Evolutionary conservation across 306 rosid genomes (phyloP), one percentile per base, ranked within the genome.

Genomic region (apple (Malus domestica)): DNA sequence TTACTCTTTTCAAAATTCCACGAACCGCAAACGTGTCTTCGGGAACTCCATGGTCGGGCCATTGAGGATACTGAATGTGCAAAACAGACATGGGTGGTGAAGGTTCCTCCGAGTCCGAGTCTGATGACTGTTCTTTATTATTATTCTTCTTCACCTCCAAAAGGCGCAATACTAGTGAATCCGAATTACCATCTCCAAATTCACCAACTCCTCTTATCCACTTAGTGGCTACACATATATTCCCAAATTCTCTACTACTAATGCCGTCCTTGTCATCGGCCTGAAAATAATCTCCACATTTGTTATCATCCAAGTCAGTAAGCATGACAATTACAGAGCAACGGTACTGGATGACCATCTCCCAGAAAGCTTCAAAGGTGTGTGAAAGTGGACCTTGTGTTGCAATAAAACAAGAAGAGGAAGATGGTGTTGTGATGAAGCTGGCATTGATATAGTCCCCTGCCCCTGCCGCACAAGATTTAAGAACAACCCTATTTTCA

Each of bases 1-100:
- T 73, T 79, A 42, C 45, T 42, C 96, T 85, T 87, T 81, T 92
- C 75, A 90, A 83, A 67, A 92, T 87, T 82, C 87, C 89, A 74
- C 93, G 97, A 58, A 89, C 96, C 68, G 90, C 85, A 74, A 33
- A 35, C 15, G 97, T 92, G 83, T 90, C 90, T 13, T 44, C 42
- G 2, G 97, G 99, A 84, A 90, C 99, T 78, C 98, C 98, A 80
- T 92, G 97, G 76, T 95, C 97, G 14, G 96, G 96, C 97, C 96
- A 92, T 76, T 92, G 93, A 33, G 96, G 93, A 86, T 95, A 90
- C 76, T 90, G 97, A 84, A 95, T 76, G 71, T 95, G 98, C 83
- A 90, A 79, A 81, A 92, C 92, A 67, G 97, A 83, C 71, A 84
- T 61, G 72, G 90, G 88, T 6, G 55, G 58, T 61, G 49, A 44